Evolutionary conservation across 306 rosid genomes (phyloP).

Genomic region (Cucurbita moschata): DNA sequence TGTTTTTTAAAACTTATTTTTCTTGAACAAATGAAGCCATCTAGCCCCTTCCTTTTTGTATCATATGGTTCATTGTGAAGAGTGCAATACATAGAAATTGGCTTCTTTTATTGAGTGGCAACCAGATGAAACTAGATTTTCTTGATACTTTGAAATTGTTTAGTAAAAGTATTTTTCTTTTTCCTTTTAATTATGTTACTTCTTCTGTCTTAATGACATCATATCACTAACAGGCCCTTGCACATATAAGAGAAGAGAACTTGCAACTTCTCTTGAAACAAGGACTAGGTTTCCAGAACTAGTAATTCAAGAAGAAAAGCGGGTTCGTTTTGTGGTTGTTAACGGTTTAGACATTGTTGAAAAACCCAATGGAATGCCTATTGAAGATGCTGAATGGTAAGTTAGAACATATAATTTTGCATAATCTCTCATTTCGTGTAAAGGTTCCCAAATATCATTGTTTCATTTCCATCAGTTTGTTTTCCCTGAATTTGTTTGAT

Average conservation of each 20-base stretch:
- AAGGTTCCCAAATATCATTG: neutral
- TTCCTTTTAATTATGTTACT: neutral
- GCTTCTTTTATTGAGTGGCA: neutral
- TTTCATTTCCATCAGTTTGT: neutral
- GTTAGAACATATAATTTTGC: slow-evolving; percentile 10
- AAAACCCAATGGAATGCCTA: slow-evolving; percentile 49
- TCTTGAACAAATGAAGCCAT: neutral
- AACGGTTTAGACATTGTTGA: slow-evolving; percentile 81
- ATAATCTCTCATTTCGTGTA: neutral
- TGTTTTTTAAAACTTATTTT: neutral
- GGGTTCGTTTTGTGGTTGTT: slow-evolving; percentile 91
- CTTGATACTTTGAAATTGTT: neutral
- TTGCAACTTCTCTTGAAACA: slow-evolving; percentile 87
- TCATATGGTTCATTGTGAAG: neutral
- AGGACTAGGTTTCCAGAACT: slow-evolving; percentile 85
- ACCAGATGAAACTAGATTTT: neutral
- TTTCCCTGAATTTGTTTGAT: neutral
- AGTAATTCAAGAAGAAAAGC: slow-evolving; percentile 90
- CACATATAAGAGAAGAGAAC: slow-evolving; percentile 78
- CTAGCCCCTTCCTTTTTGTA: neutral
- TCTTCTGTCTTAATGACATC: neutral
- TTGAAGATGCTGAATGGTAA: slow-evolving; percentile 77
- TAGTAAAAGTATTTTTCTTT: neutral
- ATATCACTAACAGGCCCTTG: slow-evolving; percentile 36
- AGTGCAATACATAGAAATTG: neutral